Base-by-base conservation (phyloP, 2,329 filamentous ascomycete genomes). In the Apiospora rasikravindrae region DNA sequence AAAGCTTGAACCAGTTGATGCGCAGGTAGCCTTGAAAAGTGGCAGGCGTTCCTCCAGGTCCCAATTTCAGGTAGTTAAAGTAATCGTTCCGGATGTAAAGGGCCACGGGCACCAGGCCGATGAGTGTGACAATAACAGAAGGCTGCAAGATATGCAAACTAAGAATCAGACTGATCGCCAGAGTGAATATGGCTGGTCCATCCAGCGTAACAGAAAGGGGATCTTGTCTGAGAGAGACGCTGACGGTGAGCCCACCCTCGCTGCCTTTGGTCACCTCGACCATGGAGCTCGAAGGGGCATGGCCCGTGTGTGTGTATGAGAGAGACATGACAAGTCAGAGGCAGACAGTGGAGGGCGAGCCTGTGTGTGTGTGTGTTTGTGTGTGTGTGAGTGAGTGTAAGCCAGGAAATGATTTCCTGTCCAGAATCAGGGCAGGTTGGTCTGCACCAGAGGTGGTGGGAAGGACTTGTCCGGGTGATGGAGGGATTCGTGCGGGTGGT, bases 31-130 rank as follows among this genome's bases (percentile, higher is more conserved):
- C 94, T 6, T 82, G 75, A 57, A 93, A 88, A 0, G 92, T 96
- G 2, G 91, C 88, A 0, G 94, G 93, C 0, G 93, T 96, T 72
- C 94, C 94, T 33, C 94, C 94, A 0, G 93, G 94, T 0, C 94
- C 94, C 26, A 97, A 89, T 51, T 88, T 88, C 74, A 96, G 84
- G 82, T 94, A 96, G 80, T 91, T 92, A 70, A 86, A 84, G 82
- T 94, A 96, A 84, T 96, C 93, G 78, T 90, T 89, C 78, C 90
- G 89, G 76, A 93, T 82, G 73, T 88, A 84, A 8, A 89, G 79
- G 42, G 84, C 74, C 37, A 86, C 67, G 0, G 88, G 88, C 10
- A 86, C 79, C n/a, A 88, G 75, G 26, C 86, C 78, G 69, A 91
- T 83, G 68, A 90, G 77, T 69, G 84, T 78, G 74, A 88, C 85